These are phyloP conservation scores for Colletotrichum trifolii DNA, from an alignment of 2,329 filamentous ascomycete species.

Conservation along the genomic window DNA sequence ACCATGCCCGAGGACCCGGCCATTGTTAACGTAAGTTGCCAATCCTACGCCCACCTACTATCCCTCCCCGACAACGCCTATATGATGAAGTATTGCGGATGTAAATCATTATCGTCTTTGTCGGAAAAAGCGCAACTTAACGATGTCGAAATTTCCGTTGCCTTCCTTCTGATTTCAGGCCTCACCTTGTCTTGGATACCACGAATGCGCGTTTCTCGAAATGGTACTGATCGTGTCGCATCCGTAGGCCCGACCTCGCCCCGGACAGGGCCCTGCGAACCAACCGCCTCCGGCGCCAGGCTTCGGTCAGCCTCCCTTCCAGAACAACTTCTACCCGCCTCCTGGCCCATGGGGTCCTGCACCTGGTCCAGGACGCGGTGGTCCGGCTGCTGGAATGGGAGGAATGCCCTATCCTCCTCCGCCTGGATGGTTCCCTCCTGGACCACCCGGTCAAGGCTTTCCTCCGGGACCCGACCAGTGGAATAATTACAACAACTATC, in stretches of 20 bases:
- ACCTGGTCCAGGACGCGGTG: constrained; percentile 48
- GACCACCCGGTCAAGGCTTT: constrained; percentile 68
- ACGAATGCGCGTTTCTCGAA: constrained; percentile 17
- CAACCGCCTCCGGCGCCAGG: constrained; percentile 48
- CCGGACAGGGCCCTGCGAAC: constrained; percentile 46
- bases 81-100: constrained; percentile 98
- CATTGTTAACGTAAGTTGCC: constrained; percentile 91
- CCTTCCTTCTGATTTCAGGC: constrained; percentile 93
- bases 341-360: constrained; percentile 65
- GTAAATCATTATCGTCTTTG: constrained; percentile 78
- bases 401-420: constrained; percentile 83
- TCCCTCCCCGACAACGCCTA: constrained; percentile 34
- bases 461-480: constrained; percentile 72
- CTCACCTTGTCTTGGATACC: constrained; percentile 24
- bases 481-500: constrained; percentile 70
- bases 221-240: constrained; percentile 41
- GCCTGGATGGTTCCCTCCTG: constrained; percentile 80
- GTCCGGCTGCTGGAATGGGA: constrained; percentile 63
- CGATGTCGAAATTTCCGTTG: constrained; percentile 99
- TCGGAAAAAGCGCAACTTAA: constrained; percentile 90
- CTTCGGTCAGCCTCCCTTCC: constrained; percentile 58
- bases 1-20: constrained; percentile 93
- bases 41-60: constrained; percentile 13
- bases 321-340: constrained; percentile 63
- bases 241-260: constrained; percentile 53